Evolutionary conservation across 352 stramenopile genomes (phyloP).

Genomic region (Phytopythium mirpurense): DNA sequence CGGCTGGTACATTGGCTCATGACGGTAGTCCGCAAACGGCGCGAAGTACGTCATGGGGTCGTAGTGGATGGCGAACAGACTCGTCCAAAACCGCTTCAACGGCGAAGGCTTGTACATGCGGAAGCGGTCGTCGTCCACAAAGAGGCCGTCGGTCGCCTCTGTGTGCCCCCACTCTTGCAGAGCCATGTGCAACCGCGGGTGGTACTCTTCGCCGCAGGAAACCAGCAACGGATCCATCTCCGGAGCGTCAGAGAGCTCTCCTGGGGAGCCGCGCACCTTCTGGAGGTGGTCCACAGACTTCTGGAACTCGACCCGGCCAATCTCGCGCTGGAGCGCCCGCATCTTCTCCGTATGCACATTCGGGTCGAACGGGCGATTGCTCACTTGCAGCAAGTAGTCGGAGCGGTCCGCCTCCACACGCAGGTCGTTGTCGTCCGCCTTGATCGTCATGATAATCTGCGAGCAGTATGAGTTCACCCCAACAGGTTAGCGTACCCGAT

Average conservation of each 20-base stretch:
- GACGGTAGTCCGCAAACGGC: constrained; percentile 70
- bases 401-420: constrained; percentile 63
- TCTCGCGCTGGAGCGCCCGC: constrained; percentile 34
- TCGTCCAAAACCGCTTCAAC: constrained; percentile 40
- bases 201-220: constrained; percentile 50
- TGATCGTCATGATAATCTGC: constrained; percentile 78
- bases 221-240: constrained; percentile 78
- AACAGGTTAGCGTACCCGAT: too few species aligned
- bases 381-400: constrained; percentile 67
- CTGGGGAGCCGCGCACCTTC: constrained; percentile 31
- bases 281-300: constrained; percentile 58
- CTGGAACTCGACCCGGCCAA: constrained; percentile 40
- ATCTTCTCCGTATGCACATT: constrained; percentile 54
- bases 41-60: constrained; percentile 80
- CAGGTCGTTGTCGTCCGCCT: constrained; percentile 72
- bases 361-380: constrained; percentile 65
- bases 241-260: constrained; percentile 30
- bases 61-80: constrained; percentile 59
- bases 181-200: constrained; percentile 46
- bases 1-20: constrained; percentile 63
- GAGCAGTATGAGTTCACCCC: not conserved
- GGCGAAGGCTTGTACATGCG: constrained; percentile 6
- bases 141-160: constrained; percentile 65
- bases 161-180: constrained; percentile 69
- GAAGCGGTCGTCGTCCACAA: constrained; percentile 40